phyloP scores from a whole-genome alignment of 768 basidiomycete species.

The Pleurotus giganteus region DNA sequence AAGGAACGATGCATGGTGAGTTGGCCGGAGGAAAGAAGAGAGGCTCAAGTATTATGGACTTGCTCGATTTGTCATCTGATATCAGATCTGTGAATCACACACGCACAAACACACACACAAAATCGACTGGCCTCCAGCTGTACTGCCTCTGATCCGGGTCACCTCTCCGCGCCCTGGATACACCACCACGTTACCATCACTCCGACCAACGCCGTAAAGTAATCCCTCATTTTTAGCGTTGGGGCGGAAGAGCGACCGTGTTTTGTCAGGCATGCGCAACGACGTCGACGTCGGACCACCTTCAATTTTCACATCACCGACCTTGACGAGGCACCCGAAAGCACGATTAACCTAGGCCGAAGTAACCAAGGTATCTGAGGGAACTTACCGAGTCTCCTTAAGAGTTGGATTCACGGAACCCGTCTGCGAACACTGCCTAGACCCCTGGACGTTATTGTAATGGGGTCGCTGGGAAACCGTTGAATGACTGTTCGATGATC shows the following conservation, averaged over 20 bases:
- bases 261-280: not conserved
- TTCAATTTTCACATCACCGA: no score
- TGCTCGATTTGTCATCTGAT: constrained; percentile 10
- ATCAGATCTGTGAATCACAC: constrained; percentile 10
- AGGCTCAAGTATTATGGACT: not conserved
- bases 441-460: no score
- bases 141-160: constrained; percentile 7
- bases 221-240: not conserved
- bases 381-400: no score
- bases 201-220: not conserved
- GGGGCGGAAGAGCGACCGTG: not conserved
- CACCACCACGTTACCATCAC: constrained; percentile 6
- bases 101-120: not conserved
- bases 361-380: no score
- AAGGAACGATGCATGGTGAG: constrained; percentile 7
- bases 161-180: constrained; percentile 5
- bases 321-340: no score
- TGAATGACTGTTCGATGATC: no score
- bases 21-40: not conserved
- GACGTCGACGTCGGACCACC: not conserved
- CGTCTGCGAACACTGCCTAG: no score
- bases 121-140: not conserved
- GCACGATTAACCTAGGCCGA: no score
- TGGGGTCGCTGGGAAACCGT: no score
- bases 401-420: no score